These are phyloP conservation scores for Solanum raphanifolium DNA, from an alignment of 257 asterid genomes.

Conservation along the genomic window DNA sequence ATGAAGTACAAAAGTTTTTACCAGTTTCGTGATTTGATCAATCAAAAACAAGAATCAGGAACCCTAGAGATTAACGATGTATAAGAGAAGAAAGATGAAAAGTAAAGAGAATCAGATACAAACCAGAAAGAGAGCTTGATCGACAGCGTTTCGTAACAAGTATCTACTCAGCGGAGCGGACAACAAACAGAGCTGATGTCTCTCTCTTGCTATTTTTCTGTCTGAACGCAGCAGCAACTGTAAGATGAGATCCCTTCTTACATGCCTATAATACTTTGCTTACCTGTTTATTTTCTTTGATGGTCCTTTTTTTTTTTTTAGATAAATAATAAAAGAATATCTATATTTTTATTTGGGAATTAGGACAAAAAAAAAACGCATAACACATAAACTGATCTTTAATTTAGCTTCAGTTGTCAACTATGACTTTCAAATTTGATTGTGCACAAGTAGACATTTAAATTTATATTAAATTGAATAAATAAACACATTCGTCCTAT, in stretches of 20 bases:
- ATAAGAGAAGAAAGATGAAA: not conserved
- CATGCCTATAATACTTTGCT: not conserved
- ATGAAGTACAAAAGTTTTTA: not conserved
- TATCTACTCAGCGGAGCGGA: not conserved
- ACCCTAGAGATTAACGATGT: not conserved
- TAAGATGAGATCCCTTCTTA: not conserved
- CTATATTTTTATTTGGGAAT: not conserved
- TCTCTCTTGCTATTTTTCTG: not conserved
- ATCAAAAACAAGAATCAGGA: not conserved
- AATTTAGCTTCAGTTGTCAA: not conserved
- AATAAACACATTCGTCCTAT: too few species aligned
- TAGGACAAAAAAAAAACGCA: not conserved
- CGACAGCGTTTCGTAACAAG: not conserved
- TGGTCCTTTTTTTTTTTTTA: not conserved
- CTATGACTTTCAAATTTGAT: not conserved
- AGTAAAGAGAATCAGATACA: not conserved
- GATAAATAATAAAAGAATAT: not conserved
- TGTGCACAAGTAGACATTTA: too few species aligned
- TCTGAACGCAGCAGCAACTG: not conserved
- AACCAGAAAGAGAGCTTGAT: not conserved
- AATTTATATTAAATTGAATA: too few species aligned
- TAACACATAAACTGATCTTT: not conserved
- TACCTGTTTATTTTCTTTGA: not conserved
- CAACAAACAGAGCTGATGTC: not conserved
- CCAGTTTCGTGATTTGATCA: not conserved